A percentile compares a stretch with the other conserved stretches of the same genome.
Evolutionary conservation across 164 flowering plant genomes (phyloP).

Genomic region (Berberis vulgaris): DNA sequence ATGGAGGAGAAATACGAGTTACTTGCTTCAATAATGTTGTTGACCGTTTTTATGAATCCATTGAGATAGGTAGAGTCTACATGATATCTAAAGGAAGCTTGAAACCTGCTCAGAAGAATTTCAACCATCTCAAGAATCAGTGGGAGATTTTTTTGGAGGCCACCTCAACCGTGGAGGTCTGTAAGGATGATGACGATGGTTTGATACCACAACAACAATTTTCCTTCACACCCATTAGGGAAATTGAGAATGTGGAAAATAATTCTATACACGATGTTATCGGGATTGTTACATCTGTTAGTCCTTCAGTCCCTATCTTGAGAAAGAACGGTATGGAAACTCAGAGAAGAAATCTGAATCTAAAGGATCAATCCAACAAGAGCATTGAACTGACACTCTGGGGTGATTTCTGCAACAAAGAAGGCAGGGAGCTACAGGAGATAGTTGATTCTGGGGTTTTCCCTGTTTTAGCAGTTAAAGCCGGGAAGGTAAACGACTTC

Average conservation of each 20-base stretch:
- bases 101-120: constrained; percentile 74
- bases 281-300: constrained; percentile 72
- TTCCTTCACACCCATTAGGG: constrained; percentile 66
- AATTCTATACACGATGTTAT: constrained; percentile 68
- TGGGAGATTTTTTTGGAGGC: constrained; percentile 64
- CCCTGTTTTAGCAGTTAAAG: constrained; percentile 88
- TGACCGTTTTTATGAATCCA: constrained; percentile 71
- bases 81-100: constrained; percentile 69
- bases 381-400: constrained; percentile 90
- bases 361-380: constrained; percentile 90
- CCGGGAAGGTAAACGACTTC: constrained; percentile 74
- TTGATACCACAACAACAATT: constrained; percentile 79
- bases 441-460: constrained; percentile 69
- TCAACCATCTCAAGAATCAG: constrained; percentile 74
- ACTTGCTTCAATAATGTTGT: constrained; percentile 92
- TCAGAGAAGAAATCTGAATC: constrained; percentile 59
- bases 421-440: constrained; percentile 68
- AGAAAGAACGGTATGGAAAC: constrained; percentile 89
- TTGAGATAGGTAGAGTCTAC: constrained; percentile 80
- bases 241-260: constrained; percentile 64
- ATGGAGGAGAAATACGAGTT: constrained; percentile 88
- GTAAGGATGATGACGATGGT: constrained; percentile 48
- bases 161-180: constrained; percentile 58
- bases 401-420: constrained; percentile 83
- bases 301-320: constrained; percentile 60